A percentile compares a stretch with the other conserved stretches of the same genome.
Evolutionary conservation across 2,329 filamentous ascomycete genomes (phyloP).

Genomic region (Colletotrichum euphorbiae): DNA sequence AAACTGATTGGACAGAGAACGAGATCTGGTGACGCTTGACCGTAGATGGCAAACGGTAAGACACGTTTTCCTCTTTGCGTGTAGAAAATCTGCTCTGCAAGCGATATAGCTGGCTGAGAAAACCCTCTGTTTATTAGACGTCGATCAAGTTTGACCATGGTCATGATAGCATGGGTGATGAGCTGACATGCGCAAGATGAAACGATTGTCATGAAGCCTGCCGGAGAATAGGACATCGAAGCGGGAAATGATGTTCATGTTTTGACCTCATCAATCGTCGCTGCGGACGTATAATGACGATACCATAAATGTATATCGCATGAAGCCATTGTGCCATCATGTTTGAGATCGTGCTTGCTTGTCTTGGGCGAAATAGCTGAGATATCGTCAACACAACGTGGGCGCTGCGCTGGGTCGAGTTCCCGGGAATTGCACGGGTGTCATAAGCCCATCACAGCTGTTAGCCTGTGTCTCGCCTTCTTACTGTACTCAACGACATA

Average conservation of each 20-base stretch:
- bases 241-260: constrained; percentile 14
- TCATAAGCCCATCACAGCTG: not conserved
- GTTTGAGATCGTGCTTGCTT: not conserved
- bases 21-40: constrained; percentile 20
- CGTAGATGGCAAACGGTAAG: constrained; percentile 14
- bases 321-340: not conserved
- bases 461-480: constrained; percentile 16
- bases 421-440: not conserved
- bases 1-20: constrained; percentile 19
- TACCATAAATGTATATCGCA: constrained; percentile 8
- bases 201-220: not conserved
- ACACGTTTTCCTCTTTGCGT: constrained; percentile 21
- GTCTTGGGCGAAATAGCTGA: not conserved
- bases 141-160: constrained; percentile 30
- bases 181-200: not conserved
- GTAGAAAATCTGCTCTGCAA: constrained; percentile 15
- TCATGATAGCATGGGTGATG: not conserved
- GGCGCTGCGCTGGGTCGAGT: not conserved
- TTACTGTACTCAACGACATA: constrained; percentile 26
- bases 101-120: not conserved
- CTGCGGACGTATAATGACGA: constrained; percentile 11
- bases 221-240: constrained; percentile 6
- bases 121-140: not conserved
- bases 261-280: not conserved
- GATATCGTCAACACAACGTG: constrained; percentile 34